Percentiles rank a stretch among this genome's conserved stretches.
Evolutionary conservation across 164 flowering plant genomes (phyloP).

Genomic region (Annona cherimola): DNA sequence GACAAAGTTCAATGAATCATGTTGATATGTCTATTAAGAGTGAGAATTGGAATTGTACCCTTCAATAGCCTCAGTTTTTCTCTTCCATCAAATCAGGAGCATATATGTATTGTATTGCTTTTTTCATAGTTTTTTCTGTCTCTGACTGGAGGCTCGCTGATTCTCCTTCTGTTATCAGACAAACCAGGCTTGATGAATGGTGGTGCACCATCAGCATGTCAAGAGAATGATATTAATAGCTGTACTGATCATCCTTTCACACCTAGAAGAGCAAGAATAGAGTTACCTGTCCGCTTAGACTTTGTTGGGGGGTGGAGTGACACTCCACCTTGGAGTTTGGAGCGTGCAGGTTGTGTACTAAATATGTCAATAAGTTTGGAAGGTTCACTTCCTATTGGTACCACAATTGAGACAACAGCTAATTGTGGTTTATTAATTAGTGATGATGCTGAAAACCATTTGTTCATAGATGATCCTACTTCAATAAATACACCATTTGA

Average conservation of each 20-base stretch:
- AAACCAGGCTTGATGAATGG: slow-evolving; percentile 28
- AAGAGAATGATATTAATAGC: slow-evolving; percentile 20
- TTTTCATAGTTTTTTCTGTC: not conserved
- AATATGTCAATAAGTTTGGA: slow-evolving; percentile 86
- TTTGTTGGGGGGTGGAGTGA: slow-evolving; percentile 99
- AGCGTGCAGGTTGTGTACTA: slow-evolving; percentile 92
- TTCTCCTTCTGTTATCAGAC: slow-evolving; percentile 28
- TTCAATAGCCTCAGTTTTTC: not conserved
- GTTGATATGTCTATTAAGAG: too few relatives aligned
- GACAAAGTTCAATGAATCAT: too few relatives aligned
- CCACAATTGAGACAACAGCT: slow-evolving; percentile 59
- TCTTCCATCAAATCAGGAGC: not conserved
- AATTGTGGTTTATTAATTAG: slow-evolving; percentile 42
- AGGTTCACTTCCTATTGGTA: slow-evolving; percentile 83
- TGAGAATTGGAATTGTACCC: too few relatives aligned
- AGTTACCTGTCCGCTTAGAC: slow-evolving; percentile 92
- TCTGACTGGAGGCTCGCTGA: not conserved
- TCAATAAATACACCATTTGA: slow-evolving; percentile 71
- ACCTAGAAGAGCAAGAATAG: slow-evolving; percentile 51
- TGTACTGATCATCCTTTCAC: slow-evolving; percentile 21
- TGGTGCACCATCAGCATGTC: slow-evolving; percentile 14
- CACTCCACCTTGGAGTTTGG: slow-evolving; percentile 99
- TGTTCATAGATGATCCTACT: slow-evolving; percentile 40
- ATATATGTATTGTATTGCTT: not conserved
- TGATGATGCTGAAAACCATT: slow-evolving; percentile 70